Conservation (phyloP, 768 basidiomycete genomes). For the Hemileccinum rubropunctum region DNA sequence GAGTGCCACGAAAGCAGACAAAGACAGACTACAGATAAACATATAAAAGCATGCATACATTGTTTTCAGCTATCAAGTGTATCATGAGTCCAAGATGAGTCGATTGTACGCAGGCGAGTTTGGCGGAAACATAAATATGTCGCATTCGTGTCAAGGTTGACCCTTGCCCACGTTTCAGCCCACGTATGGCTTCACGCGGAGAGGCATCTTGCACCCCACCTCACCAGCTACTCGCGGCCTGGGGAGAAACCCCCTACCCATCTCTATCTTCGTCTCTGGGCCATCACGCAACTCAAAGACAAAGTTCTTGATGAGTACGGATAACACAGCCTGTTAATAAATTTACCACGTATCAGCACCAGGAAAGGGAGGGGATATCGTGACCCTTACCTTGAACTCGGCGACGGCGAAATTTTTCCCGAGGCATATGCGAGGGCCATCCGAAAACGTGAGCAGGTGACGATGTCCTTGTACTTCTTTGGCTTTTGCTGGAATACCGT, state of each 20-base stretch:
- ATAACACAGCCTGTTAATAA: constrained; percentile 37
- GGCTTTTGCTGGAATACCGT: constrained; percentile 26
- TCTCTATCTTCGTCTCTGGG: constrained; percentile 21
- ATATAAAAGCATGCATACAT: no score
- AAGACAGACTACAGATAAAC: no score
- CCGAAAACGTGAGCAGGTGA: constrained; percentile 50
- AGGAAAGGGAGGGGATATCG: background rate
- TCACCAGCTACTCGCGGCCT: constrained; percentile 17
- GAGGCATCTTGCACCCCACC: constrained; percentile 24
- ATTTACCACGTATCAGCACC: background rate
- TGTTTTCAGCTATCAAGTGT: no score
- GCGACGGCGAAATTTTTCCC: constrained; percentile 49
- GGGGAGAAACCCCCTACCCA: constrained; percentile 10
- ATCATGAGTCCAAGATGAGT: no score
- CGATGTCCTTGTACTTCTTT: constrained; percentile 47
- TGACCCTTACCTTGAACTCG: constrained; percentile 29
- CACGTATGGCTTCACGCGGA: constrained; percentile 20
- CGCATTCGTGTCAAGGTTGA: background rate
- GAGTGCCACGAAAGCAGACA: no score
- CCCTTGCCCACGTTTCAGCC: background rate
- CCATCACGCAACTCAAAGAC: constrained; percentile 36
- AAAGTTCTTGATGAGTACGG: constrained; percentile 43
- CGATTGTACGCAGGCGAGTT: no score
- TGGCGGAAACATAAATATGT: background rate
- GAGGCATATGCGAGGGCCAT: constrained; percentile 50